Base-by-base conservation (phyloP, 352 stramenopile species). In the Globisporangium carolinianum region DNA sequence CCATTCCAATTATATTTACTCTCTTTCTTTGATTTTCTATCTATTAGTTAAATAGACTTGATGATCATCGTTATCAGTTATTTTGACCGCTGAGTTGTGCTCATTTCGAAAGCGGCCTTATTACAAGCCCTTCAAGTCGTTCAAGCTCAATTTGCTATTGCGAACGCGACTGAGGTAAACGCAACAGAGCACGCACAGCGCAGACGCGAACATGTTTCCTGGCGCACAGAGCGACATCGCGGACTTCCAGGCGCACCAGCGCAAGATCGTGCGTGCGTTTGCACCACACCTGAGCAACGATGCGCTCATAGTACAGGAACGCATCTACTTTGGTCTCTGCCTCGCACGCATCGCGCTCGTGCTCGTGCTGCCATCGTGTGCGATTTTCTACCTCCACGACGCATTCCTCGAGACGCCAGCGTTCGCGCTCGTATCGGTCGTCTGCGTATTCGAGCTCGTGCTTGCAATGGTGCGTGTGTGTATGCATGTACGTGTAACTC, bases 191-290 rank as follows among this genome's bases (percentile, higher is more conserved):
- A 7, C 15, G 17, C 45, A 32, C 14, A 9, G n/a, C 14, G 8
- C 45, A 15, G 12, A 24, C 14, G 45, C 47, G n/a, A 18, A n/a
- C n/a, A 61, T 84, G 70, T 68, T 68, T 64, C 55, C 64, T 61
- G 57, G 65, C 45, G 56, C 63, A 53, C 62, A 65, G 11, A 67
- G 43, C 9, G 69, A 71, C 36, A 46, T 74, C 50, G 55, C 63
- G 11, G 60, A 67, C 46, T 68, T 79, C 63, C 67, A 79, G 37
- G 76, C 75, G 45, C 79, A 88, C 63, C 74, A 82, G 67, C 76
- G 78, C 55, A 83, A 84, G 58, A 85, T 90, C 69, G 74, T 90
- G 52, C 76, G 79, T 42, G 62, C 73, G 62, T 92, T 92, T 35
- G 79, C 79, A 50, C 80, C 79, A 53, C 79, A 90, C 53, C 51